A percentile compares a stretch with the other conserved stretches of the same genome.
Evolutionary conservation across 345 rosid genomes (phyloP).

Genomic region (Pistacia atlantica): DNA sequence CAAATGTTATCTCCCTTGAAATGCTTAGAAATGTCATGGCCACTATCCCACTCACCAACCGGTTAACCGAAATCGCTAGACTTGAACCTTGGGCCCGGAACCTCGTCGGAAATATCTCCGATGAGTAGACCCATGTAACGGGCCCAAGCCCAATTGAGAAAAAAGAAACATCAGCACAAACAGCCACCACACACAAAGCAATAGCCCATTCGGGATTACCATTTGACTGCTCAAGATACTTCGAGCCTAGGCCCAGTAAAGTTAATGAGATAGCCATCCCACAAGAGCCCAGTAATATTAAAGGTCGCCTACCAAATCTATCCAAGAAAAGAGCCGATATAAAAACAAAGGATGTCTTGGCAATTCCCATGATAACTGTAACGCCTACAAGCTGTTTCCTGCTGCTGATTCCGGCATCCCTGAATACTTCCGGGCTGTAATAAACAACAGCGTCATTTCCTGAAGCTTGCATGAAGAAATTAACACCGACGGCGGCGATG

Average conservation of each 20-base stretch:
- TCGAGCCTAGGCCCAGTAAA: constrained; percentile 48
- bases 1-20: constrained; percentile 46
- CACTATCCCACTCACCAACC: constrained; percentile 71
- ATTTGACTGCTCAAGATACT: constrained; percentile 31
- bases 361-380: constrained; percentile 49
- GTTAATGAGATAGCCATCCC: constrained; percentile 51
- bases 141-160: constrained; percentile 88
- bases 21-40: constrained; percentile 68
- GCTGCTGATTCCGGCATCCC: constrained; percentile 38
- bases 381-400: constrained; percentile 42
- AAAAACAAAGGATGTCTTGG: constrained; percentile 45
- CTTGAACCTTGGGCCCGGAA: constrained; percentile 71
- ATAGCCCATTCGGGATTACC: constrained; percentile 44
- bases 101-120: constrained; percentile 73
- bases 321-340: constrained; percentile 50
- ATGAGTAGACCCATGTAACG: constrained; percentile 78
- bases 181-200: constrained; percentile 33
- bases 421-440: constrained; percentile 60
- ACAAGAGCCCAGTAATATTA: constrained; percentile 40
- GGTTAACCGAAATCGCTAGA: constrained; percentile 63
- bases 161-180: constrained; percentile 52
- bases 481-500: constrained; percentile 48
- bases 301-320: constrained; percentile 48
- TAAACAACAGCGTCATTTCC: constrained; percentile 60
- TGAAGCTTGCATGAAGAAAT: constrained; percentile 75